Percentiles rank a stretch among this genome's conserved stretches.
phyloP scores from a whole-genome alignment of 306 rosid species.

The Dryas drummondii region DNA sequence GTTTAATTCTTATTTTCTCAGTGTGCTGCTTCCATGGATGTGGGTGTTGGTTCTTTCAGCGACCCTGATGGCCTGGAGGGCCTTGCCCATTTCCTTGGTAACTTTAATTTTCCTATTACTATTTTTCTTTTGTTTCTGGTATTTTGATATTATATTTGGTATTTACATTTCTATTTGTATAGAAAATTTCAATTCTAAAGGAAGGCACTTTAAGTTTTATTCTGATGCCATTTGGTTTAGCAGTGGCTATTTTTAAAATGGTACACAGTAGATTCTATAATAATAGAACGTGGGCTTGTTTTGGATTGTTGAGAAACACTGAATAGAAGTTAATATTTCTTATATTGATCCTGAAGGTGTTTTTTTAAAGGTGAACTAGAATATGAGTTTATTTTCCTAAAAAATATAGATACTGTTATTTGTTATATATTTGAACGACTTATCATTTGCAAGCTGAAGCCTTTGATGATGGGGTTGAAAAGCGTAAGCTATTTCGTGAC shows the following conservation, averaged over 20 bases:
- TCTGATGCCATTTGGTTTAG: too few relatives aligned
- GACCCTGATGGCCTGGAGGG: slow-evolving; percentile 43
- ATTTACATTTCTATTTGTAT: too few relatives aligned
- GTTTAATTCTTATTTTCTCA: slow-evolving; percentile 15
- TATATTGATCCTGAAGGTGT: neutral
- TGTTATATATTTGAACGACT: neutral
- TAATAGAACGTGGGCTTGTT: too few relatives aligned
- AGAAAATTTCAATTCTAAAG: too few relatives aligned
- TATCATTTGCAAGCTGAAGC: neutral
- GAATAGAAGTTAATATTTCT: neutral
- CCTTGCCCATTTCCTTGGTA: too few relatives aligned
- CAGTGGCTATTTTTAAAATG: neutral
- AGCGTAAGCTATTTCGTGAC: neutral
- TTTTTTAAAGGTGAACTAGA: slow-evolving; percentile 2
- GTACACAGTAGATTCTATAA: neutral
- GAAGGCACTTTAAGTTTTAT: too few relatives aligned
- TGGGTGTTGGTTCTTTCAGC: slow-evolving; percentile 77
- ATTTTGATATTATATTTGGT: too few relatives aligned
- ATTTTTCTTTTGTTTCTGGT: too few relatives aligned
- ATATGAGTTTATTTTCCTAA: neutral
- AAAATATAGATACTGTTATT: too few relatives aligned
- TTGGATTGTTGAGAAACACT: too few relatives aligned
- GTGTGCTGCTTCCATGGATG: slow-evolving; percentile 99
- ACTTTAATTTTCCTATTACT: too few relatives aligned
- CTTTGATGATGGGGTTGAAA: neutral